A percentile compares a stretch with the other conserved stretches of the same genome.
Evolutionary conservation across 2,329 filamentous ascomycete genomes (phyloP).

Genomic region (Arthrocladium fulminans): DNA sequence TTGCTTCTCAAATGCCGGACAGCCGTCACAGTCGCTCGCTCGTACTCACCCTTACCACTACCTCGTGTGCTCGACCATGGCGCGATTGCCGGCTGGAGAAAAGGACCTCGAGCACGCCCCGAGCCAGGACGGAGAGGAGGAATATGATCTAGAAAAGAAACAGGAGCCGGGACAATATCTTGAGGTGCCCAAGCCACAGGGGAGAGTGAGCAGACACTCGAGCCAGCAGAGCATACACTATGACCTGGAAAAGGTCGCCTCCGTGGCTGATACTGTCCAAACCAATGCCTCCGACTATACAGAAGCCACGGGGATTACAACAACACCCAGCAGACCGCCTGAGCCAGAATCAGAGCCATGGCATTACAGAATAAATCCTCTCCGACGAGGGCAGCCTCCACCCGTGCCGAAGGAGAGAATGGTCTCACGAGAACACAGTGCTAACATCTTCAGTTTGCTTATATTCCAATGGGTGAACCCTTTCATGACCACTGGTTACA

Average conservation of each 20-base stretch:
- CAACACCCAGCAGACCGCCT: conserved; percentile 10
- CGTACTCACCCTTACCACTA: neutral
- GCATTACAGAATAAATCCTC: conserved; percentile 35
- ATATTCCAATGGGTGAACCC: conserved; percentile 88
- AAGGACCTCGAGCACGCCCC: conserved; percentile 18
- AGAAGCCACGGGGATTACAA: conserved; percentile 34
- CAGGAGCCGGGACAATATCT: conserved; percentile 18
- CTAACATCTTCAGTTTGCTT: conserved; percentile 63
- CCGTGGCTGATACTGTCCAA: conserved; percentile 21
- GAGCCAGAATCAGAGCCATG: conserved; percentile 25
- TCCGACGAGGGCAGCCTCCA: conserved; percentile 42
- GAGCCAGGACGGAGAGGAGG: conserved; percentile 23
- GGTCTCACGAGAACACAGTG: conserved; percentile 61
- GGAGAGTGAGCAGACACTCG: conserved; percentile 5
- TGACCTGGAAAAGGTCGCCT: conserved; percentile 31
- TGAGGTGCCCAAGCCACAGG: conserved; percentile 12
- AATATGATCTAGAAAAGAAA: conserved; percentile 17
- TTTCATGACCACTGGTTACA: conserved; percentile 79
- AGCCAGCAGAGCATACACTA: conserved; percentile 20
- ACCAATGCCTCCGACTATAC: conserved; percentile 7
- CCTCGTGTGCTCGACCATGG: conserved; percentile 5
- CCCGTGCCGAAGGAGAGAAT: conserved; percentile 46
- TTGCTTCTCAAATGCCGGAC: neutral
- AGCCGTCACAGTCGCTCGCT: neutral
- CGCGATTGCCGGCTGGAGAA: conserved; percentile 11